Conservation (phyloP, 177 flowering plant species). For the Vitis hybrid region DNA sequence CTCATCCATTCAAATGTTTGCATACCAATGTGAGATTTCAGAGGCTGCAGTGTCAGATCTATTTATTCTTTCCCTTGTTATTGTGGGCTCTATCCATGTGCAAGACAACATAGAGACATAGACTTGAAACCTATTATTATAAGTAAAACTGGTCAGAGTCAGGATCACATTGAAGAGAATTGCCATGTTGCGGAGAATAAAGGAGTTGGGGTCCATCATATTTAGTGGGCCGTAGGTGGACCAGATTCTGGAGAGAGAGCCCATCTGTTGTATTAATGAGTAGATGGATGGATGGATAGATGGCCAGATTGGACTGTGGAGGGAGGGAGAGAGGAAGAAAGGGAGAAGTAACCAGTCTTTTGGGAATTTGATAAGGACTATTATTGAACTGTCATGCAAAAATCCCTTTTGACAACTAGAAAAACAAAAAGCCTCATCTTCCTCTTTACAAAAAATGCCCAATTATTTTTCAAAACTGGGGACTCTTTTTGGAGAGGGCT, state of each 20-base stretch:
- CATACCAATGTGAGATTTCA: not conserved
- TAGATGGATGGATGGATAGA: not conserved
- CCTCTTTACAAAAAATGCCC: too few relatives aligned
- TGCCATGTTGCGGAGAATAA: constrained; percentile 4
- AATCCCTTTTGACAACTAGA: too few relatives aligned
- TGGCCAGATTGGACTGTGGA: constrained; percentile 5
- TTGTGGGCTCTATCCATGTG: constrained; percentile 31
- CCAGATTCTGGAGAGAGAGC: constrained; percentile 9
- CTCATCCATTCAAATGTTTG: constrained; percentile 2
- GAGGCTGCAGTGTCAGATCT: constrained; percentile 3
- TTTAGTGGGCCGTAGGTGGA: constrained; percentile 20
- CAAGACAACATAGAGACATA: constrained; percentile 19
- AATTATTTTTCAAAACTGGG: constrained; percentile 20
- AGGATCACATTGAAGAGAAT: constrained; percentile 8
- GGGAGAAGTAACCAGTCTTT: not conserved
- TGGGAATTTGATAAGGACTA: too few relatives aligned
- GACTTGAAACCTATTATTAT: not conserved
- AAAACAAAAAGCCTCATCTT: too few relatives aligned
- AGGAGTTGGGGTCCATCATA: constrained; percentile 15
- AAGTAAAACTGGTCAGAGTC: constrained; percentile 1
- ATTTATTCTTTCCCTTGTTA: not conserved
- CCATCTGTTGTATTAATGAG: constrained; percentile 17
- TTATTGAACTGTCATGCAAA: too few relatives aligned
- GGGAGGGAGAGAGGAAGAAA: constrained; percentile 3
- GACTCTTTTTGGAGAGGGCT: constrained; percentile 52